phyloP scores from a whole-genome alignment of 2,329 filamentous ascomycete species.

The Spiromastix sp. region DNA sequence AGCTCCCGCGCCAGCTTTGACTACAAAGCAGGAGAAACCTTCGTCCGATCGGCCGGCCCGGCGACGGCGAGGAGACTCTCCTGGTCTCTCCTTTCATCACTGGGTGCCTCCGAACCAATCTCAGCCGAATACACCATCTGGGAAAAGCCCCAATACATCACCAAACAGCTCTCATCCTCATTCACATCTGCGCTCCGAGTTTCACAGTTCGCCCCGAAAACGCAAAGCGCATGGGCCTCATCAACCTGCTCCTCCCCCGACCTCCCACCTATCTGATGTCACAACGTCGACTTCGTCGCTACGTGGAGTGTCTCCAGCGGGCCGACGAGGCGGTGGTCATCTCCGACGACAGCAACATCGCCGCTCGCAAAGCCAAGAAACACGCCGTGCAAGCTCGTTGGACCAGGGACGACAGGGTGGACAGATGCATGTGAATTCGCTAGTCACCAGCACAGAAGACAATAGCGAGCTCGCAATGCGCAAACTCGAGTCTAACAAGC shows the following conservation, averaged over 20 bases:
- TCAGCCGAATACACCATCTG: conserved; percentile 63
- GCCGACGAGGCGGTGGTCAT: conserved; percentile 49
- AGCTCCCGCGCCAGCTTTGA: too few species aligned
- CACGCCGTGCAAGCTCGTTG: conserved; percentile 1
- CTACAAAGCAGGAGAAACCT: too few species aligned
- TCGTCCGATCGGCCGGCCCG: too few species aligned
- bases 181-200: conserved; percentile 45
- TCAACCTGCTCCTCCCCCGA: conserved; percentile 40
- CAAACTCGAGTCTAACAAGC: too few species aligned
- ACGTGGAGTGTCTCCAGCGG: conserved; percentile 43
- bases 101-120: conserved; percentile 72
- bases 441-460: neutral
- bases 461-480: too few species aligned
- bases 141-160: conserved; percentile 51
- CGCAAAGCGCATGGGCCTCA: conserved; percentile 59
- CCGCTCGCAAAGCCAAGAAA: conserved; percentile 33
- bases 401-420: conserved; percentile 3
- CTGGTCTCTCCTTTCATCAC: conserved; percentile 81
- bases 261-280: conserved; percentile 38
- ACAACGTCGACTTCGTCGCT: conserved; percentile 40
- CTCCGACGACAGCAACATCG: conserved; percentile 56
- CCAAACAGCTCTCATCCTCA: conserved; percentile 34
- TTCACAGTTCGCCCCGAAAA: conserved; percentile 72
- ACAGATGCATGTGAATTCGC: conserved; percentile 5
- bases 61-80: conserved; percentile 54